Percentiles rank a stretch among this genome's conserved stretches.
Conservation (phyloP, 1,284 basidiomycete genomes). For the Pseudozyma tsukubaensis region DNA sequence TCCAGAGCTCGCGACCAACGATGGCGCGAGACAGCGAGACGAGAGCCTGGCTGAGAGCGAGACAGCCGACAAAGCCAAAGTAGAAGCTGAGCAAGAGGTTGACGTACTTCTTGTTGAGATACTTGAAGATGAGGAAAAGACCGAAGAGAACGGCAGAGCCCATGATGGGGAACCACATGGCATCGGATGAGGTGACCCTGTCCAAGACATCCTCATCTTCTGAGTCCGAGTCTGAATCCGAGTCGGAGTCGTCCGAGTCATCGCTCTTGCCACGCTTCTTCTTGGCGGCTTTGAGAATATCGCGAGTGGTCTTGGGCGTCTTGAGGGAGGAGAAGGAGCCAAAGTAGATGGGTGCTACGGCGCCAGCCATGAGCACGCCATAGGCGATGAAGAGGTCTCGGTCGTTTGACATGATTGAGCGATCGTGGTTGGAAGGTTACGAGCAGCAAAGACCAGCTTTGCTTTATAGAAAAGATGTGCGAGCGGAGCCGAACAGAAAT, state of each 20-base stretch:
- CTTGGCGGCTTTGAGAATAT: slow-evolving; percentile 48
- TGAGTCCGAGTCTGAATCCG: slow-evolving; percentile 30
- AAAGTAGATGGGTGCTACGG: slow-evolving; percentile 60
- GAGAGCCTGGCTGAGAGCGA: slow-evolving; percentile 56
- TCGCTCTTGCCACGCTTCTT: slow-evolving; percentile 22
- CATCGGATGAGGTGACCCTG: slow-evolving; percentile 60
- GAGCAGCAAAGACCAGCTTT: not conserved
- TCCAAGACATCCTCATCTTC: slow-evolving; percentile 56
- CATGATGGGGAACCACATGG: slow-evolving; percentile 65
- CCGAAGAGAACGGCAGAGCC: slow-evolving; percentile 61
- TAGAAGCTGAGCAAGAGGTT: slow-evolving; percentile 63
- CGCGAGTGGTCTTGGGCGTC: slow-evolving; percentile 58
- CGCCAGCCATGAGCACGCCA: slow-evolving; percentile 55
- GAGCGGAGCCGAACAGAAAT: not conserved
- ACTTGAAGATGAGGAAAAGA: slow-evolving; percentile 65
- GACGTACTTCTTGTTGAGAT: slow-evolving; percentile 62
- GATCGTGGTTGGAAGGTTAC: not conserved
- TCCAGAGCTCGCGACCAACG: slow-evolving; percentile 41
- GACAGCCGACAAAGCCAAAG: slow-evolving; percentile 62
- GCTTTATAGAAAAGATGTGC: not conserved
- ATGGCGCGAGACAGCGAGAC: slow-evolving; percentile 25
- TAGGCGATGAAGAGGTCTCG: slow-evolving; percentile 59
- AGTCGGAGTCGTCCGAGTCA: slow-evolving; percentile 22
- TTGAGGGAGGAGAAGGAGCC: slow-evolving; percentile 60
- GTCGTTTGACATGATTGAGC: slow-evolving; percentile 36